These are phyloP conservation scores for Suhomyces bokatorum DNA, from an alignment of 1,139 yeast genomes.

Conservation along the genomic window DNA sequence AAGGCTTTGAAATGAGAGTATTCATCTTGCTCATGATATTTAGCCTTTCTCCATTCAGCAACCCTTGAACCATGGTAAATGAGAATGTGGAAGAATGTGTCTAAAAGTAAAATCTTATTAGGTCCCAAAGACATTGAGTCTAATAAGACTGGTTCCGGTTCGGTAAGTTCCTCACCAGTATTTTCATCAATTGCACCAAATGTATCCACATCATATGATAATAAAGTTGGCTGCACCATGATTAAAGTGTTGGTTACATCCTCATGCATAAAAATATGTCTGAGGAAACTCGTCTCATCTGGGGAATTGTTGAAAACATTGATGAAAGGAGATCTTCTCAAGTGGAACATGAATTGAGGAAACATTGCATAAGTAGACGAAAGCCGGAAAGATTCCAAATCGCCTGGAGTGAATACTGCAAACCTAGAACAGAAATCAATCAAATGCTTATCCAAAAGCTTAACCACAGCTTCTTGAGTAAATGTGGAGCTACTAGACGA, in stretches of 20 bases:
- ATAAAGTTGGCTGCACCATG: slow-evolving; percentile 76
- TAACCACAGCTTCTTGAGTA: slow-evolving; percentile 43
- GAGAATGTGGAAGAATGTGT: slow-evolving; percentile 72
- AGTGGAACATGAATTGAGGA: slow-evolving; percentile 74
- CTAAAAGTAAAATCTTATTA: slow-evolving; percentile 60
- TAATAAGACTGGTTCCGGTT: slow-evolving; percentile 61
- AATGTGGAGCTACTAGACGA: slow-evolving; percentile 14
- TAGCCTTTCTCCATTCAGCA: slow-evolving; percentile 69
- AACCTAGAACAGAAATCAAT: slow-evolving; percentile 84
- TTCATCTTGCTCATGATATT: slow-evolving; percentile 66
- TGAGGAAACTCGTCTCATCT: slow-evolving; percentile 70
- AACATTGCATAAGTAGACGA: slow-evolving; percentile 74
- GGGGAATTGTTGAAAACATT: slow-evolving; percentile 78
- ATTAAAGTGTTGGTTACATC: slow-evolving; percentile 65
- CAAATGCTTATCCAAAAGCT: slow-evolving; percentile 85
- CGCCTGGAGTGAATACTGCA: slow-evolving; percentile 83
- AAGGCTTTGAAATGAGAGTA: slow-evolving; percentile 62
- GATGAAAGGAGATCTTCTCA: slow-evolving; percentile 68
- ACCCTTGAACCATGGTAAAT: slow-evolving; percentile 69
- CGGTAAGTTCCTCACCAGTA: slow-evolving; percentile 29
- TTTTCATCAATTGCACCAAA: slow-evolving; percentile 48
- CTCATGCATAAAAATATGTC: slow-evolving; percentile 67
- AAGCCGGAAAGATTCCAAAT: slow-evolving; percentile 71
- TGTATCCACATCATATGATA: slow-evolving; percentile 61
- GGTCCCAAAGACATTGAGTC: slow-evolving; percentile 69